Percentiles rank a stretch among this genome's conserved stretches.
These are phyloP conservation scores for Solanum peruvianum DNA, from an alignment of 257 asterid species.

Conservation along the genomic window DNA sequence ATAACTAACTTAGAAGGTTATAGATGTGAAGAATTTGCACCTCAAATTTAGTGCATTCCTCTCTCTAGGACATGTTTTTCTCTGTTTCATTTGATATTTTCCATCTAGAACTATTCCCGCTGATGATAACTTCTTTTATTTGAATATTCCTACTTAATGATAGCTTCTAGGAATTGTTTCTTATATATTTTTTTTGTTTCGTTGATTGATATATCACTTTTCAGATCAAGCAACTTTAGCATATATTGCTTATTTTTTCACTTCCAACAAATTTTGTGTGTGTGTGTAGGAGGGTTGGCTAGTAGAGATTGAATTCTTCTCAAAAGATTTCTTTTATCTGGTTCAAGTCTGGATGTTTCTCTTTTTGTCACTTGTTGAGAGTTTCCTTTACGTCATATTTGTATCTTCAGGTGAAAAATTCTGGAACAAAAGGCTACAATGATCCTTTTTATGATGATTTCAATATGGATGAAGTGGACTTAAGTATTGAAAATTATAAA, in stretches of 20 bases:
- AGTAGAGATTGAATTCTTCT: background rate
- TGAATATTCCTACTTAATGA: background rate
- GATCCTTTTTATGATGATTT: constrained; percentile 39
- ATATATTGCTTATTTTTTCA: background rate
- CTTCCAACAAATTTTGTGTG: background rate
- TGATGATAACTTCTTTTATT: background rate
- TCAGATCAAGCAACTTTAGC: background rate
- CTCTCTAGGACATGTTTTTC: background rate
- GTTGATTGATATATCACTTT: background rate
- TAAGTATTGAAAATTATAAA: constrained; percentile 53
- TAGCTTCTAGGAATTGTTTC: background rate
- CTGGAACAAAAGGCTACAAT: constrained; percentile 37
- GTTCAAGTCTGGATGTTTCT: background rate
- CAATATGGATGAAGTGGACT: constrained; percentile 59
- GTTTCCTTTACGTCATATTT: background rate
- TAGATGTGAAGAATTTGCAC: background rate
- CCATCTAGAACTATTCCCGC: background rate
- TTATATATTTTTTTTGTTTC: background rate
- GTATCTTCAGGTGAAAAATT: constrained; percentile 32
- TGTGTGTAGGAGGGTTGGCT: background rate
- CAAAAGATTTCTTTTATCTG: background rate
- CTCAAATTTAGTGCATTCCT: background rate
- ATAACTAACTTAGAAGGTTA: background rate
- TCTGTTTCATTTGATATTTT: background rate
- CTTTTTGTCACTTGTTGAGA: background rate